phyloP scores from a whole-genome alignment of 495 filamentous ascomycete genomes.

The Hypoxylon crocopeplum region DNA sequence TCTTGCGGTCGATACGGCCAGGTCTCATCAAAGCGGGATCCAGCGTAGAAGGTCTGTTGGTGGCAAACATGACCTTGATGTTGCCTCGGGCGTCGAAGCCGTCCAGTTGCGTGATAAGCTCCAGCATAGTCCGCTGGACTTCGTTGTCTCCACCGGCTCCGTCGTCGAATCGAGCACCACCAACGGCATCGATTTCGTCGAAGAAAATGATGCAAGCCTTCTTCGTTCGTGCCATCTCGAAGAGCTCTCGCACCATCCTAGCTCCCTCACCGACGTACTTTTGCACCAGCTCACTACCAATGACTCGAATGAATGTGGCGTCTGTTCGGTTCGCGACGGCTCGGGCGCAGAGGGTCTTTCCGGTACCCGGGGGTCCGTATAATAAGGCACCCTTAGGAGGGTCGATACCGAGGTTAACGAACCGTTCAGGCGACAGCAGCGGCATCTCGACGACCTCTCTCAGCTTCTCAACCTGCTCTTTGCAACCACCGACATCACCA shows the following conservation, averaged over 20 bases:
- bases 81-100: slow-evolving; percentile 97
- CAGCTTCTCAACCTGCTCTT: slow-evolving; percentile 99
- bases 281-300: slow-evolving; percentile 95
- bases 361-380: slow-evolving; percentile 95
- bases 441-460: slow-evolving; percentile 99
- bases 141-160: slow-evolving; percentile 98
- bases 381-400: slow-evolving; percentile 96
- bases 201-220: slow-evolving; percentile 99
- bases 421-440: slow-evolving; percentile 92
- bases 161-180: slow-evolving; percentile 98
- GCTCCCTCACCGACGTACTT: slow-evolving; percentile 99
- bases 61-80: slow-evolving; percentile 99
- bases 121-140: slow-evolving; percentile 99
- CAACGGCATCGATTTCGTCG: slow-evolving; percentile 97
- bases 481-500: slow-evolving; percentile 97
- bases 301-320: slow-evolving; percentile 98
- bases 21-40: slow-evolving; percentile 97
- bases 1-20: slow-evolving; percentile 97
- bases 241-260: slow-evolving; percentile 96
- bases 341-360: slow-evolving; percentile 96
- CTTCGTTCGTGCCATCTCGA: slow-evolving; percentile 99
- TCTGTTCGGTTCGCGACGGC: slow-evolving; percentile 97
- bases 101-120: slow-evolving; percentile 96
- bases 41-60: slow-evolving; percentile 93
- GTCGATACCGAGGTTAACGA: slow-evolving; percentile 97